Percentiles rank a stretch among this genome's conserved stretches.
These are phyloP conservation scores for Linderniella brevidens DNA, from an alignment of 257 asterid genomes.

Conservation along the genomic window DNA sequence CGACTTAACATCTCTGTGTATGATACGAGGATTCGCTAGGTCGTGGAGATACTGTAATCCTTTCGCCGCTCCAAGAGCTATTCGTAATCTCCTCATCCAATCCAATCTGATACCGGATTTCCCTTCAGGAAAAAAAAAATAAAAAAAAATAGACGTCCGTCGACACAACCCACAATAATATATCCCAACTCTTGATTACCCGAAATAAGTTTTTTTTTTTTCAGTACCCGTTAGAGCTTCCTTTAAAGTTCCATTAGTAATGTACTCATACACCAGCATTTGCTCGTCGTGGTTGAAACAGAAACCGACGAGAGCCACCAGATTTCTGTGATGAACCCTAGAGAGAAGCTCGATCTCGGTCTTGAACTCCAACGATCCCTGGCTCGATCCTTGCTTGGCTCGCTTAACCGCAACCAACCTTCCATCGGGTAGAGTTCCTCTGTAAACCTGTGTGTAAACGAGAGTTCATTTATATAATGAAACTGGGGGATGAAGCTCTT, in stretches of 20 bases:
- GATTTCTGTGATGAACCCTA: constrained; percentile 89
- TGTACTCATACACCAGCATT: constrained; percentile 65
- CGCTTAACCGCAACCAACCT: constrained; percentile 61
- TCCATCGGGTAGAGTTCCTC: constrained; percentile 52
- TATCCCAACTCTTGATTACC: too few species aligned
- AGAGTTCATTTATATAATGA: too few species aligned
- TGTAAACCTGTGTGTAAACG: constrained; percentile 39
- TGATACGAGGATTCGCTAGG: constrained; percentile 79
- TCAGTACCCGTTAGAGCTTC: constrained; percentile 67
- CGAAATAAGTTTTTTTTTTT: too few species aligned
- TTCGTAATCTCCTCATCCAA: constrained; percentile 68
- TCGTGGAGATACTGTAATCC: constrained; percentile 89
- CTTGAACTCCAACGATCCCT: constrained; percentile 71
- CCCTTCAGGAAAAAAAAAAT: constrained; percentile 22
- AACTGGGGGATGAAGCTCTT: too few species aligned
- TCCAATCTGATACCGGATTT: constrained; percentile 66
- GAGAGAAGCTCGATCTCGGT: constrained; percentile 92
- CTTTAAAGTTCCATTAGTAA: constrained; percentile 62
- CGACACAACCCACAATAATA: too few species aligned
- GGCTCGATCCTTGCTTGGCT: constrained; percentile 69
- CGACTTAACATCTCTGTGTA: constrained; percentile 84
- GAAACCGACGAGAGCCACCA: constrained; percentile 56
- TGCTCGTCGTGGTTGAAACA: constrained; percentile 73
- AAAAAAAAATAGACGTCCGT: too few species aligned
- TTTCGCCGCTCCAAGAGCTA: constrained; percentile 77